These are phyloP conservation scores for Monosporascus sp. DNA, from an alignment of 2,329 filamentous ascomycete species.

Conservation along the genomic window DNA sequence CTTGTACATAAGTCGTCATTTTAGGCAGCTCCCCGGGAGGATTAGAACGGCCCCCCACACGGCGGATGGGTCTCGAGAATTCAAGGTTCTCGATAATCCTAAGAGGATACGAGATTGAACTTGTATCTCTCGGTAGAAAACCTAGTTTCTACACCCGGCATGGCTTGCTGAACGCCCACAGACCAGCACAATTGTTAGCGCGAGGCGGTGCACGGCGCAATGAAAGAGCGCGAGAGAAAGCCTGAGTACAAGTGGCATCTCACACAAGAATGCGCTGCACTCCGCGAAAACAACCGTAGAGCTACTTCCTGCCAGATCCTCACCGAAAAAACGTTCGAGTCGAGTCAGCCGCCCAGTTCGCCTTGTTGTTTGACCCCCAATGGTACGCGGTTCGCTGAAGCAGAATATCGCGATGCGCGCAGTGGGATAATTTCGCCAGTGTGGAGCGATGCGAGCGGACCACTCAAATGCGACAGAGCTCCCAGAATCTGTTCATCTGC, in stretches of 20 bases:
- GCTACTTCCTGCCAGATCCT: slow-evolving; percentile 14
- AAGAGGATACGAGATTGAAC: background rate
- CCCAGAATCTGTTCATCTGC: background rate
- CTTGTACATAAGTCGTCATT: slow-evolving; percentile 20
- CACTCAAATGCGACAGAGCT: background rate
- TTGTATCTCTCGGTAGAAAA: background rate
- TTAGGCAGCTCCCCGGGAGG: slow-evolving; percentile 17
- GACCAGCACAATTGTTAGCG: background rate
- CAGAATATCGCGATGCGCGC: background rate
- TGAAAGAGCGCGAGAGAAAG: background rate
- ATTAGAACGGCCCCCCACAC: slow-evolving; percentile 13
- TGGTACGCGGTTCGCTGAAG: slow-evolving; percentile 4
- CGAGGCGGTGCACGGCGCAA: background rate
- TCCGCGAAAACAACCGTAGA: slow-evolving; percentile 4
- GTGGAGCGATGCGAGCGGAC: background rate
- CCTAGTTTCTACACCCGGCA: background rate
- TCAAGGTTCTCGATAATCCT: slow-evolving; percentile 13
- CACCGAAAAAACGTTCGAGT: slow-evolving; percentile 21
- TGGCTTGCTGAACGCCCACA: slow-evolving; percentile 12
- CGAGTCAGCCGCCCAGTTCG: background rate
- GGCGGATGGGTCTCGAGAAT: slow-evolving; percentile 19
- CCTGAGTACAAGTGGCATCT: background rate
- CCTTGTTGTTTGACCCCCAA: slow-evolving; percentile 12
- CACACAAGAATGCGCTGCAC: slow-evolving; percentile 14
- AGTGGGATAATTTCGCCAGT: background rate